Percentiles rank a stretch among this genome's conserved stretches.
These are phyloP conservation scores for Botryotinia globosa DNA, from an alignment of 2,329 filamentous ascomycete species.

Conservation along the genomic window DNA sequence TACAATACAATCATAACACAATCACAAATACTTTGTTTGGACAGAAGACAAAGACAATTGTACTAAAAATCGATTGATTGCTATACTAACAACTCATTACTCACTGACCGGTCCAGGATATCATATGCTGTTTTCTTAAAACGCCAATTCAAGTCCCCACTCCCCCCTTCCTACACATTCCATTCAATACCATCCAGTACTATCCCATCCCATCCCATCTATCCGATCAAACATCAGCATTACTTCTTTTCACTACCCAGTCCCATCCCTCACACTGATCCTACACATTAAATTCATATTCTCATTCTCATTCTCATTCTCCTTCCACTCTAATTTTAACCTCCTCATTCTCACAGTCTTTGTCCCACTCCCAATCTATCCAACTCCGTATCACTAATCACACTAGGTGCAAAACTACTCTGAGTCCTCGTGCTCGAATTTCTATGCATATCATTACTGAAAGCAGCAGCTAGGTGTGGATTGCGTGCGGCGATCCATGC, in stretches of 20 bases:
- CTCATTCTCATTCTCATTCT: neutral
- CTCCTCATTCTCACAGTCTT: neutral
- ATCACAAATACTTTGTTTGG: neutral
- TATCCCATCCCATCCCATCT: conserved; percentile 36
- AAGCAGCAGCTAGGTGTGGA: neutral
- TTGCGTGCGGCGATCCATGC: neutral
- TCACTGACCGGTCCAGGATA: conserved; percentile 27
- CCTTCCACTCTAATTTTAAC: neutral
- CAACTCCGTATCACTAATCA: conserved; percentile 31
- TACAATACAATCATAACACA: neutral
- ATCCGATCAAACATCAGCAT: conserved; percentile 28
- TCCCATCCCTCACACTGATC: neutral
- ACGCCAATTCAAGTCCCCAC: conserved; percentile 43
- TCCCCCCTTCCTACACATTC: conserved; percentile 35
- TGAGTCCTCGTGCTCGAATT: conserved; percentile 28
- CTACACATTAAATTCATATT: neutral
- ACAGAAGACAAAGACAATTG: neutral
- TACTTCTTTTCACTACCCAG: conserved; percentile 32
- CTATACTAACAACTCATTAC: neutral
- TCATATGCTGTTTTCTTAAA: conserved; percentile 42
- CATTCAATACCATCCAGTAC: conserved; percentile 27
- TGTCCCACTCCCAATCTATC: conserved; percentile 31
- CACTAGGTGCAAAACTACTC: conserved; percentile 27
- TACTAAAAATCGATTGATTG: neutral
- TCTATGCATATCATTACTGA: conserved; percentile 14